Evolutionary conservation across 1,284 basidiomycete species (phyloP), one percentile per base, ranked within the genome.

Genomic region (Boletus semigastroideus): DNA sequence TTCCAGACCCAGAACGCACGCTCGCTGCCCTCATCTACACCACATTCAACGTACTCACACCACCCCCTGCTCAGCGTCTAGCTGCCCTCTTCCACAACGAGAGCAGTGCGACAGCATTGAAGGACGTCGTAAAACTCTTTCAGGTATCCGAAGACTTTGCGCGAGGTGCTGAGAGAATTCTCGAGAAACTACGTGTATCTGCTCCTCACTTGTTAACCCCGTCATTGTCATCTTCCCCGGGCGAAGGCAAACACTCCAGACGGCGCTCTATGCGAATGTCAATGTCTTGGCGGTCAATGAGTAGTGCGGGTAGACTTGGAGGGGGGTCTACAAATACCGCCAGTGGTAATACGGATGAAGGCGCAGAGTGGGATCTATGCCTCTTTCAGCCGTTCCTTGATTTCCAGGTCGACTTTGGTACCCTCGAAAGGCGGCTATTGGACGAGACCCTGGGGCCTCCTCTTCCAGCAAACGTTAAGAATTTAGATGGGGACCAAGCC

Each of bases 371-470:
- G 94, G 92, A 96, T 63, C 86, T 87, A 49, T 84, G 88, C 37
- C 76, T 97, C 10, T 95, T 94, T 68, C 92, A 94, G 65, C 92
- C 94, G 0, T 97, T 96, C 74, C 75, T 94, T 17, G 90, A 94
- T 63, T 87, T 88, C 56, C 94, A 97, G 64, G 77, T 83, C 16
- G 87, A 93, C 49, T 97, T 95, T 68, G 80, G 82, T 0, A 72
- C 77, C 1, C 76, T 95, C 36, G 94, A 98, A 69, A 78, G 79
- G 40, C 79, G 82, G 11, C 71, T 96, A 42, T 76, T 83, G 5
- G 76, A 84, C 38, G 75, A 78, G 25, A 76, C 91, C 70, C 67
- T 52, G 69, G 65, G 57, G 5, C 53, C 54, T 13, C 60, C 56
- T 5, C 54, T 57, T 72, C 66, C 56, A n/a, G 72, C 77, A 30